Base-by-base conservation (phyloP, 257 asterid genomes). In the Solanum chiquidenum region DNA sequence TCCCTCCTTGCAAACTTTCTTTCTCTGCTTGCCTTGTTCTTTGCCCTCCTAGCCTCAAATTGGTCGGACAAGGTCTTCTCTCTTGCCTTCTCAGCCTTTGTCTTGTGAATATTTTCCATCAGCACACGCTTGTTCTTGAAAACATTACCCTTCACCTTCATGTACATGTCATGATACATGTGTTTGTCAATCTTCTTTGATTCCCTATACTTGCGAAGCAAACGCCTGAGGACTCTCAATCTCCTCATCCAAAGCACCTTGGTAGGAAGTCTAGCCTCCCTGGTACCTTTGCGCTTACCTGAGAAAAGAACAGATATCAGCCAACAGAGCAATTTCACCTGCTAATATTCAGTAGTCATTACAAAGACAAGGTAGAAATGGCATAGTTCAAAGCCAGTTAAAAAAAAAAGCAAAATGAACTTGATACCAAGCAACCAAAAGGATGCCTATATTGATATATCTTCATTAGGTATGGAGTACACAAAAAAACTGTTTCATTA, bases 231-330 rank as follows among this genome's bases (percentile, higher is more conserved):
- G 29, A 80, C 85, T 80, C 85, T 80, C 85, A 80, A 16, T 80
- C 85, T 80, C 85, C 85, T 80, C 85, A 80, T 80, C 85, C 85
- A 80, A 49, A 80, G 85, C 20, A 80, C 69, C 69, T 80, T 80
- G 37, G 85, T 80, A 31, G 85, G 85, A 7, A 80, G 42, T 49
- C 85, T 80, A 80, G 85, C 85, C 69, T 80, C 85, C 44, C 85
- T 46, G 42, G 85, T 80, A 80, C 85, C 85, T 46, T 80, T 80
- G 85, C 85, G 85, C 85, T 80, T 80, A 80, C 85, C 85, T 80
- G 20, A 18, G 11, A 80, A 76, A 76, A 38, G 83, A 37, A 38
- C 3, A n/a, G 58, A 76, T n/a, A 76, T 21, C 21, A 76, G 42
- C 20, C 7, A 31, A 29, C 25, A 12, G 8, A 49, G 20, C 68